phyloP scores from a whole-genome alignment of 2,329 filamentous ascomycete species.

The Moelleriella libera region DNA sequence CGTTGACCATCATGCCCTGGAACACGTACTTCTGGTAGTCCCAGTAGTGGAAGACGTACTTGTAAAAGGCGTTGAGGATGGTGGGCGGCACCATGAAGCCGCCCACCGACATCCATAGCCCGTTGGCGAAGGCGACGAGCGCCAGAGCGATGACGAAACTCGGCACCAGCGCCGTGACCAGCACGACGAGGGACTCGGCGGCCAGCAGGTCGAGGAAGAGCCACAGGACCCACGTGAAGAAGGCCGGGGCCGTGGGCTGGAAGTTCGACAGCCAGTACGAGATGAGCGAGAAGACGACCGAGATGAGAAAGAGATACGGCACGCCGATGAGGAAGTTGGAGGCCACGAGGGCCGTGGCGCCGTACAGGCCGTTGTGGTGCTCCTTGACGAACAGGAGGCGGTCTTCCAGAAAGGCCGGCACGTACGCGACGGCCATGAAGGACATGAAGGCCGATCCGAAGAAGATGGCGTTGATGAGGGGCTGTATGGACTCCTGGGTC shows the following conservation, averaged over 20 bases:
- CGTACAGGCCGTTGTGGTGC: slow-evolving; percentile 68
- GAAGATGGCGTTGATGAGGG: slow-evolving; percentile 72
- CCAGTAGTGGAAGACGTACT: slow-evolving; percentile 79
- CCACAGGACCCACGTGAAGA: slow-evolving; percentile 72
- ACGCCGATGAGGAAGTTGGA: slow-evolving; percentile 74
- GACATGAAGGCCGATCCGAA: slow-evolving; percentile 64
- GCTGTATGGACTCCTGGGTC: slow-evolving; percentile 59
- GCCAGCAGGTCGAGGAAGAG: slow-evolving; percentile 73
- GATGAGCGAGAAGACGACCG: slow-evolving; percentile 60
- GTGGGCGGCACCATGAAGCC: slow-evolving; percentile 66
- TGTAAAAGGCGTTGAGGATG: slow-evolving; percentile 70
- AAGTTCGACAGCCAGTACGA: slow-evolving; percentile 75
- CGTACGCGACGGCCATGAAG: slow-evolving; percentile 75
- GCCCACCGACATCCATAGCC: slow-evolving; percentile 76
- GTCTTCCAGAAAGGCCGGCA: slow-evolving; percentile 73
- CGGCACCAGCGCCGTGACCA: slow-evolving; percentile 58
- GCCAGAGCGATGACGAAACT: slow-evolving; percentile 71
- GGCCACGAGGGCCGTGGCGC: slow-evolving; percentile 55
- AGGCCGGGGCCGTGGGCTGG: slow-evolving; percentile 46
- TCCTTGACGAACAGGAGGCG: slow-evolving; percentile 37
- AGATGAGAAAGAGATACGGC: slow-evolving; percentile 68
- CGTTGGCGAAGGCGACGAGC: slow-evolving; percentile 72
- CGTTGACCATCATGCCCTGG: slow-evolving; percentile 86
- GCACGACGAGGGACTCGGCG: slow-evolving; percentile 68
- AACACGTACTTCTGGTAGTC: slow-evolving; percentile 83